Base-by-base conservation (phyloP, 208 protist genomes). In the Herpetomonas samuelpessoai region DNA sequence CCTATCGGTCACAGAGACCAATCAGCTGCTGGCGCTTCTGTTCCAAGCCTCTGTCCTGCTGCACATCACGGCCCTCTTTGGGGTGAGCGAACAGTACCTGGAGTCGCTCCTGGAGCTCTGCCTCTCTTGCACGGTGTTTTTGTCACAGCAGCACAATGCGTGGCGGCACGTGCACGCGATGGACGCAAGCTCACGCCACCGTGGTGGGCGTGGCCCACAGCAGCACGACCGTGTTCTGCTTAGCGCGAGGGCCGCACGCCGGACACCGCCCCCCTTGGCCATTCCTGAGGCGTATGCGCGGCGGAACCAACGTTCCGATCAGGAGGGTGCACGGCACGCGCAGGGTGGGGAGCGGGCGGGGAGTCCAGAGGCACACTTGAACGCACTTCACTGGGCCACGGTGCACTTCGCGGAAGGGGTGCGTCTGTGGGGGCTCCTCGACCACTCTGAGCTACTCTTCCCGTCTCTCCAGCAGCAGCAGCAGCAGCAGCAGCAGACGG, bases 391-490 rank as follows among this genome's bases (percentile, higher is more conserved):
- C 44, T 91, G 81, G 70, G 77, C 81, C 18, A 52, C 81, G 1
- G 70, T 84, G 35, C 87, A 93, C 60, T 93, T 80, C 59, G 69
- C 57, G 0, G 70, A 70, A 0, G 87, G 71, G 44, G 76, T 88
- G 46, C 62, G 45, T 25, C 45, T 53, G 28, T 93, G 87, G 83
- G 81, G 77, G 21, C 69, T 93, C 52, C 49, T 79, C 25, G 58
- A 79, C 26, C 81, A 89, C 68, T 75, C 60, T 3, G 63, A 68
- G 2, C 51, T 65, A 0, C 62, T 89, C 3, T 69, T 79, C 45
- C 53, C 68, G 30, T 65, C 60, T 50, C 38, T 45, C 26, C 19
- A 51, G 41, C 54, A 29, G 45, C 62, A 69, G 41, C 77, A 68
- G 77, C 61, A 73, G 29, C 61, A 76, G 30, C 35, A 63, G 14